Conservation (phyloP, 2,329 filamentous ascomycete genomes). For the Aspergillus sergii region DNA sequence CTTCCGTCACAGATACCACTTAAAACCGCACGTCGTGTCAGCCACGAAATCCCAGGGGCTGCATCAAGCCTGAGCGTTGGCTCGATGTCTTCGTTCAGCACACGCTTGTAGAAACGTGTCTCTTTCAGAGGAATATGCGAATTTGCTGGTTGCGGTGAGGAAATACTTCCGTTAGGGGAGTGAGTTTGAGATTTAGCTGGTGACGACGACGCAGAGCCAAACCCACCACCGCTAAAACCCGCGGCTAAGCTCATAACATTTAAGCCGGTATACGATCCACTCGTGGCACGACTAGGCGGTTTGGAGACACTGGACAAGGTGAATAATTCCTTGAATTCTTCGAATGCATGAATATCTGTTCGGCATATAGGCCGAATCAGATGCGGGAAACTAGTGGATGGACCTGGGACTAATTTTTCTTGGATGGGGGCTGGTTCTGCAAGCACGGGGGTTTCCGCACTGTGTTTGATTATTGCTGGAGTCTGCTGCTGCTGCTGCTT, state of each 20-base stretch:
- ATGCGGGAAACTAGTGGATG: slow-evolving; percentile 75
- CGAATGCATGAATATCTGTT: slow-evolving; percentile 76
- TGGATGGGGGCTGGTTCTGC: slow-evolving; percentile 52
- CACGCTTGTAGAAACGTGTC: slow-evolving; percentile 90
- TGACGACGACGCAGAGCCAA: slow-evolving; percentile 64
- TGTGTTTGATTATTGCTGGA: slow-evolving; percentile 55
- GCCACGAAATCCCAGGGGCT: slow-evolving; percentile 89
- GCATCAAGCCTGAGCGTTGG: slow-evolving; percentile 87
- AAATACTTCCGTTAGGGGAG: slow-evolving; percentile 49
- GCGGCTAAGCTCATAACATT: slow-evolving; percentile 60
- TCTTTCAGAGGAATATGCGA: slow-evolving; percentile 71
- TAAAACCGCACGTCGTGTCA: slow-evolving; percentile 82
- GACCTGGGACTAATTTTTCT: slow-evolving; percentile 61
- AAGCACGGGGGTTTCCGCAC: slow-evolving; percentile 63
- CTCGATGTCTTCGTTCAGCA: slow-evolving; percentile 87
- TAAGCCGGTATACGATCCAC: slow-evolving; percentile 68
- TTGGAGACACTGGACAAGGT: slow-evolving; percentile 66
- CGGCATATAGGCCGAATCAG: slow-evolving; percentile 82
- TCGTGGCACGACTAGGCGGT: slow-evolving; percentile 68
- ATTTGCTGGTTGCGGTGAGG: slow-evolving; percentile 47
- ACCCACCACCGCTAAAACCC: slow-evolving; percentile 43
- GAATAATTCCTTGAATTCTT: slow-evolving; percentile 81
- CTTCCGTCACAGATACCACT: slow-evolving; percentile 81
- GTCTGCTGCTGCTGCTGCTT: slow-evolving; percentile 55
- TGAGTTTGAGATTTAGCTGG: slow-evolving; percentile 60